These are phyloP conservation scores for Rosa persica DNA, from an alignment of 306 rosid genomes.

Conservation along the genomic window DNA sequence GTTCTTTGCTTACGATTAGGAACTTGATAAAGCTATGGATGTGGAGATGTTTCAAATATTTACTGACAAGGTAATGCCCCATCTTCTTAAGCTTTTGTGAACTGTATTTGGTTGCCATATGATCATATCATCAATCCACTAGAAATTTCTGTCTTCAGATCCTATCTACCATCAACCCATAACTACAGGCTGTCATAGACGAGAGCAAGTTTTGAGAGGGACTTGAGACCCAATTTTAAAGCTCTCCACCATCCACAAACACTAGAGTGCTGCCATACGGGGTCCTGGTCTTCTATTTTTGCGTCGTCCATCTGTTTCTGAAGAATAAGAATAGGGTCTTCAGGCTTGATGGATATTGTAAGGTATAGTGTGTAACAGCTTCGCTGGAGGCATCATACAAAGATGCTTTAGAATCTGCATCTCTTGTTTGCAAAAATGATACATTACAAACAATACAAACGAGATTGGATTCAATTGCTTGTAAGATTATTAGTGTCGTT, in stretches of 20 bases:
- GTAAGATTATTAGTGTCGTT: neutral
- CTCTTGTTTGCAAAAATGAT: neutral
- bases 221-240: constrained; percentile 14
- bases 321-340: neutral
- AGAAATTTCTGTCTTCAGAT: constrained; percentile 43
- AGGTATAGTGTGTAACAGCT: neutral
- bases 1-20: constrained; percentile 43
- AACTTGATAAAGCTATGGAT: constrained; percentile 76
- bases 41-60: constrained; percentile 55
- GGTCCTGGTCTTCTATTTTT: neutral
- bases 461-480: neutral
- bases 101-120: neutral
- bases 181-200: constrained; percentile 19
- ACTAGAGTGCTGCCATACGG: neutral
- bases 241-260: neutral
- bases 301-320: neutral
- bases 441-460: neutral
- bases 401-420: neutral
- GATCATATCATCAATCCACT: constrained; percentile 13
- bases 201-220: constrained; percentile 12
- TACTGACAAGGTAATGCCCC: constrained; percentile 59
- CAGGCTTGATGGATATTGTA: neutral
- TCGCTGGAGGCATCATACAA: neutral
- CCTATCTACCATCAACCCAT: constrained; percentile 51
- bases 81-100: constrained; percentile 4